Evolutionary conservation across 306 rosid genomes (phyloP).

Genomic region (Fagus sylvatica): DNA sequence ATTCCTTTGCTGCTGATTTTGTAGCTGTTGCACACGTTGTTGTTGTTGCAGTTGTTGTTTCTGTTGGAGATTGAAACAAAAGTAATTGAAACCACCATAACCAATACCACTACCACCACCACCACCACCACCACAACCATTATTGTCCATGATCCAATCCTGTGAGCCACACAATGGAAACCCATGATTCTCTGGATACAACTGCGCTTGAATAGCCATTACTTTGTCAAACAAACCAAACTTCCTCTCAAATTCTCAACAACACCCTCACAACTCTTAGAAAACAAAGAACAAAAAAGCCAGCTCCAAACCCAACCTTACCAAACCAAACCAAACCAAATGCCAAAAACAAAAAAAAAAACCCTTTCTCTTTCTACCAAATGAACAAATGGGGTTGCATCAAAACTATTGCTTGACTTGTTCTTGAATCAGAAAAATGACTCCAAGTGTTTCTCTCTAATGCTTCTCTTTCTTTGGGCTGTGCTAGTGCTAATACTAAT

Average conservation of each 20-base stretch:
- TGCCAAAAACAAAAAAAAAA: background rate
- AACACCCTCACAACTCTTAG: background rate
- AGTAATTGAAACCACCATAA: conserved; percentile 23
- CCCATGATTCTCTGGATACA: conserved; percentile 38
- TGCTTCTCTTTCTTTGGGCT: background rate
- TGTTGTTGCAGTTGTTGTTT: conserved; percentile 32
- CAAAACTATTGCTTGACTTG: background rate
- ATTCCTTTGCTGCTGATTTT: conserved; percentile 22
- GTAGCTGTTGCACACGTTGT: conserved; percentile 20
- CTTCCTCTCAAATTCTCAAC: background rate
- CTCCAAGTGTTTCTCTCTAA: background rate
- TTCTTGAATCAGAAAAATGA: background rate
- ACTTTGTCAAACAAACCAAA: background rate
- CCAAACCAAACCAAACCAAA: conserved; percentile 13
- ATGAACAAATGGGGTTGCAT: background rate
- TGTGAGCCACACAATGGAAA: conserved; percentile 42
- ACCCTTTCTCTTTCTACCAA: background rate
- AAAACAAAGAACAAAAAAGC: background rate
- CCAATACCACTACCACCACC: conserved; percentile 32
- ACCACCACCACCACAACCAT: conserved; percentile 24
- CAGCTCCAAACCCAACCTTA: no score
- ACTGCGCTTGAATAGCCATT: conserved; percentile 70
- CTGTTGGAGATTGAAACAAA: conserved; percentile 38
- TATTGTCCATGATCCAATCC: conserved; percentile 27
- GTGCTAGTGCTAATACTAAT: no score